Evolutionary conservation across 257 asterid species (phyloP), one percentile per base, ranked within the genome.

Genomic region (Solanum microdontum): DNA sequence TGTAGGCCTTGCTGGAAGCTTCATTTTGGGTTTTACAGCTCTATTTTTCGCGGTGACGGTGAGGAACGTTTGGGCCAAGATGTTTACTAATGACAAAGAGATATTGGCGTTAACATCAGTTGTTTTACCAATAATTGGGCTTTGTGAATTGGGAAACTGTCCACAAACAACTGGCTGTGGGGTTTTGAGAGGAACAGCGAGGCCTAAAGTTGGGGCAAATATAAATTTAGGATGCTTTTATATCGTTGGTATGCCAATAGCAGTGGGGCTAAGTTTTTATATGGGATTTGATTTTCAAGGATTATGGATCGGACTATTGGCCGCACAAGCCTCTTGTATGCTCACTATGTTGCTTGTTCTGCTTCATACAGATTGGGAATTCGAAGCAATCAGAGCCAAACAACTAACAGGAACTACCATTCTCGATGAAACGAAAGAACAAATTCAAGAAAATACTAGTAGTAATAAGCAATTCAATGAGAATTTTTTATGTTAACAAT

Each of bases 111-210:
- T 94, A 76, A 94, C 98, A 28, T 89, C 97, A 1, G 84, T 92
- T 0, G 98, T 93, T 5, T 32, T 96, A 84, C 98, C 98, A 23
- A 90, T 96, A 60, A 93, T 96, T 85, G 98, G 98, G 83, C 94
- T 96, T 0, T 94, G 98, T 73, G 98, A 96, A 92, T 89, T 96
- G 0, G 98, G 98, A 2, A 96, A 96, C 88, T 96, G 98, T 90
- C 98, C 98, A 32, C 98, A 94, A 87, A 96, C 98, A 0, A 94
- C 98, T 70, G 98, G 98, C 15, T 96, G 98, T 60, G 98, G 98
- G 85, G 98, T 94, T 3, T 75, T 96, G 39, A 76, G 98, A 3
- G 98, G 98, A 10, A 94, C 98, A 32, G 98, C 98, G 19, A 91
- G 98, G 91, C 98, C 98, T 9, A 94, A 93, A 86, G 93, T 95